A percentile compares a stretch with the other conserved stretches of the same genome.
Evolutionary conservation across 306 rosid species (phyloP).

Genomic region (Senna siamea): DNA sequence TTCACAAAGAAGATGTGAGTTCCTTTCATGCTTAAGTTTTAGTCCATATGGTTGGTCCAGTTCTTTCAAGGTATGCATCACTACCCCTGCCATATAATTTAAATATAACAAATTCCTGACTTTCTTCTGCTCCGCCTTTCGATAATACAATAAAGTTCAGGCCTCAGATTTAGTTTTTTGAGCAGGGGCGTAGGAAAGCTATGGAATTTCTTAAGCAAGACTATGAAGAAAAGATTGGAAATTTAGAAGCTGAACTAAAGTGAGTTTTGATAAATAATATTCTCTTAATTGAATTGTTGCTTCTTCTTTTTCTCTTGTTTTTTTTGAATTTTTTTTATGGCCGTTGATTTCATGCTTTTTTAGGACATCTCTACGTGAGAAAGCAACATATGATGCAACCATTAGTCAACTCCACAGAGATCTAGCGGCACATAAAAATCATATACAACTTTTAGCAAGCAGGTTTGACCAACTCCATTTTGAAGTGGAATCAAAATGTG

Average conservation of each 20-base stretch:
- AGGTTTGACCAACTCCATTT: slow-evolving; percentile 59
- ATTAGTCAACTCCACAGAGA: slow-evolving; percentile 58
- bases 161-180: slow-evolving; percentile 23
- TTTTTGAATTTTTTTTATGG: neutral
- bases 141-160: slow-evolving; percentile 1
- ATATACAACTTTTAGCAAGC: slow-evolving; percentile 60
- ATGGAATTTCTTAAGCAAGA: slow-evolving; percentile 61
- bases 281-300: slow-evolving; percentile 10
- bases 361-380: slow-evolving; percentile 57
- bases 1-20: slow-evolving; percentile 55
- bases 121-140: neutral
- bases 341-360: slow-evolving; percentile 26
- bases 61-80: neutral
- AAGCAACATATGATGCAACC: slow-evolving; percentile 58
- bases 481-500: slow-evolving; percentile 76
- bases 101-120: neutral
- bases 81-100: slow-evolving; percentile 15
- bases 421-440: slow-evolving; percentile 60
- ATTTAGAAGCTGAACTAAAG: slow-evolving; percentile 62
- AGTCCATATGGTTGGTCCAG: neutral
- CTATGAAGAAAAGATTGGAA: slow-evolving; percentile 47
- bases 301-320: neutral
- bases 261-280: slow-evolving; percentile 41
- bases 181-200: slow-evolving; percentile 53
- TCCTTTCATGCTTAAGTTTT: slow-evolving; percentile 9